A percentile compares a stretch with the other conserved stretches of the same genome.
Evolutionary conservation across 768 basidiomycete species (phyloP).

Genomic region (Boletellus emodensis): DNA sequence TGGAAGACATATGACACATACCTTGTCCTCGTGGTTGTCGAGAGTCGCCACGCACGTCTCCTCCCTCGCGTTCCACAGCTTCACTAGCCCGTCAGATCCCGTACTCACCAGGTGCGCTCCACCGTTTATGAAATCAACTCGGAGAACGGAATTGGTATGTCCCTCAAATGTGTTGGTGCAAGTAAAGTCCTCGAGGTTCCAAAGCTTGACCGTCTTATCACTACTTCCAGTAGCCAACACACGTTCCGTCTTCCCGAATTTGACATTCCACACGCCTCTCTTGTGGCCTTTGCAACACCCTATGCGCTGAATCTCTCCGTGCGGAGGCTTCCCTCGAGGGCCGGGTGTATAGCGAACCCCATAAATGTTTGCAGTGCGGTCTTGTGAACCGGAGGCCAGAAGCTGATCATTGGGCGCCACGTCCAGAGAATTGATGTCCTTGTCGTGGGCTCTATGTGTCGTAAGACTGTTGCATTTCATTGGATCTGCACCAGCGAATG

Average conservation of each 20-base stretch:
- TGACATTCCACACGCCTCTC: conserved; percentile 93
- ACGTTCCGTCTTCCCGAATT: conserved; percentile 78
- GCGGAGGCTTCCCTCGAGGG: conserved; percentile 39
- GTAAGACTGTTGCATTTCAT: conserved; percentile 68
- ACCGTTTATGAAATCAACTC: conserved; percentile 83
- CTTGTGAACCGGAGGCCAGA: conserved; percentile 93
- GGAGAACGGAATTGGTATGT: conserved; percentile 92
- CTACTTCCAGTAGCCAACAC: conserved; percentile 92
- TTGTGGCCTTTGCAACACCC: conserved; percentile 96
- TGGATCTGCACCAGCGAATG: conserved; percentile 23
- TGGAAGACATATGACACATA: conserved; percentile 29
- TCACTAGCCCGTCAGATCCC: conserved; percentile 92
- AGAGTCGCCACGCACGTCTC: conserved; percentile 86
- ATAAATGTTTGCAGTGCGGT: conserved; percentile 90
- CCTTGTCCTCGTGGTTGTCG: conserved; percentile 98
- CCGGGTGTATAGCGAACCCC: conserved; percentile 57
- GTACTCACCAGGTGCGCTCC: conserved; percentile 86
- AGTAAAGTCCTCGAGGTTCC: conserved; percentile 90
- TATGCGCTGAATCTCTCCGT: conserved; percentile 68
- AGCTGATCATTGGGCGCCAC: conserved; percentile 84
- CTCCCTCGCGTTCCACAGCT: conserved; percentile 88
- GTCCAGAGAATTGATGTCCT: conserved; percentile 97
- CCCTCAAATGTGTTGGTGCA: conserved; percentile 98
- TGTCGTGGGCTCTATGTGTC: conserved; percentile 92
- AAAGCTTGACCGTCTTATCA: conserved; percentile 90